phyloP scores from a whole-genome alignment of 352 stramenopile genomes.

The Pythium scleroteichum region DNA sequence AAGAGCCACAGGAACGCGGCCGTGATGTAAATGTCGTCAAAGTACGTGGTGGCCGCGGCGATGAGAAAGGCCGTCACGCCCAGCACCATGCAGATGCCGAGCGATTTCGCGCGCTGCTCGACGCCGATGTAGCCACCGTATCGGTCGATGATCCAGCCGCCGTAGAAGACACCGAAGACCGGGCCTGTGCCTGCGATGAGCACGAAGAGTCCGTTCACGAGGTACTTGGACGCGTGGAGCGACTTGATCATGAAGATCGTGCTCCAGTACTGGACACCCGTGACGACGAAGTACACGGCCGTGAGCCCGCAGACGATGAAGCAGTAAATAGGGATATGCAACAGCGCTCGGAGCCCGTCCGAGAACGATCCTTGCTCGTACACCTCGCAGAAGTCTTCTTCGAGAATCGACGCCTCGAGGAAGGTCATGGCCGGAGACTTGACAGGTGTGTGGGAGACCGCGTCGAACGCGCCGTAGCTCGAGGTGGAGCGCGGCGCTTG shows the following conservation, averaged over 20 bases:
- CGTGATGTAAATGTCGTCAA: slow-evolving; percentile 75
- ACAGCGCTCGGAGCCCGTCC: slow-evolving; percentile 59
- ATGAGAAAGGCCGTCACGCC: slow-evolving; percentile 67
- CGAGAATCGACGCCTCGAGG: slow-evolving; percentile 64
- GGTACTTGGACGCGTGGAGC: slow-evolving; percentile 77
- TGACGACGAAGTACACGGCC: slow-evolving; percentile 87
- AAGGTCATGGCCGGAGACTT: slow-evolving; percentile 53
- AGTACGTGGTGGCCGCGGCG: slow-evolving; percentile 74
- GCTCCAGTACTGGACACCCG: slow-evolving; percentile 85
- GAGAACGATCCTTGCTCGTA: slow-evolving; percentile 72
- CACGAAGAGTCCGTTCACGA: slow-evolving; percentile 82
- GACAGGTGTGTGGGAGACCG: slow-evolving; percentile 31
- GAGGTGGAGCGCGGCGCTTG: slow-evolving; percentile 27
- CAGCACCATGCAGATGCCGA: slow-evolving; percentile 78
- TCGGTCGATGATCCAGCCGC: slow-evolving; percentile 76
- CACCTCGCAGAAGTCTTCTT: slow-evolving; percentile 74
- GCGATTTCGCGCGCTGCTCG: slow-evolving; percentile 68
- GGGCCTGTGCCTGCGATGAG: slow-evolving; percentile 78
- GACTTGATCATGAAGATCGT: slow-evolving; percentile 90
- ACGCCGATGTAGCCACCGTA: slow-evolving; percentile 79
- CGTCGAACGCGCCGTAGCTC: slow-evolving; percentile 62
- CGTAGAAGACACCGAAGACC: slow-evolving; percentile 82
- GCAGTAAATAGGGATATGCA: slow-evolving; percentile 74
- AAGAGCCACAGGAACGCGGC: slow-evolving; percentile 75
- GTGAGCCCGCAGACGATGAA: slow-evolving; percentile 77